Evolutionary conservation across 257 asterid genomes (phyloP), one percentile per base, ranked within the genome.

Genomic region (Rehmannia glutinosa): DNA sequence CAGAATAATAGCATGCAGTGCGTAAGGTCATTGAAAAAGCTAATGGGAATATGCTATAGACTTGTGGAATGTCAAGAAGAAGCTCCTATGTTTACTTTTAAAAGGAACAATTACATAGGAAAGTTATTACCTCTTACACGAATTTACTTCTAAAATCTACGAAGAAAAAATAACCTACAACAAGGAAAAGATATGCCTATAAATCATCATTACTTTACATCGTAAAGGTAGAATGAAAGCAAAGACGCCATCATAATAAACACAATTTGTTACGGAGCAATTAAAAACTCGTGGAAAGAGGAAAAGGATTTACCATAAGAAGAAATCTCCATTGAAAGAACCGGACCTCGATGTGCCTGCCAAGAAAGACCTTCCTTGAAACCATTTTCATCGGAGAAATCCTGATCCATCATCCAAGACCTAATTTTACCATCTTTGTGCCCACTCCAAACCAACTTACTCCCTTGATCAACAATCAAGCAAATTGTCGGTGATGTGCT

Each of bases 321-420:
- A 72, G 97, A 91, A 67, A 86, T 78, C 39, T 73, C 81, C 86
- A 94, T 80, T 39, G 87, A 78, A 54, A 91, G 89, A 69, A 88
- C 84, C 0, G 95, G 88, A n/a, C 87, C 92, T 11, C 91, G 87
- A 49, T 94, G 97, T 52, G 97, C 99, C 76, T 88, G 96, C 97
- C 97, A 94, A 23, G 83, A 81, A 73, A 91, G 95, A 68, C 95
- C 79, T 74, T 94, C 99, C 74, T 80, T 87, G 69, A 91, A 85
- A 71, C 77, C 75, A 32, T 74, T 54, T 21, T 83, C 91, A 16
- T 75, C 83, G 8, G 94, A 78, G 81, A 79, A 76, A 42, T 84
- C 51, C 47, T 78, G 84, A 71, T 90, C 95, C 88, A 84, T 87
- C 82, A 76, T 94, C 99, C 99, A 94, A 9, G 95, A 85, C 72